These are phyloP conservation scores for Annulohypoxylon moriforme DNA, from an alignment of 495 filamentous ascomycete species.

Conservation along the genomic window DNA sequence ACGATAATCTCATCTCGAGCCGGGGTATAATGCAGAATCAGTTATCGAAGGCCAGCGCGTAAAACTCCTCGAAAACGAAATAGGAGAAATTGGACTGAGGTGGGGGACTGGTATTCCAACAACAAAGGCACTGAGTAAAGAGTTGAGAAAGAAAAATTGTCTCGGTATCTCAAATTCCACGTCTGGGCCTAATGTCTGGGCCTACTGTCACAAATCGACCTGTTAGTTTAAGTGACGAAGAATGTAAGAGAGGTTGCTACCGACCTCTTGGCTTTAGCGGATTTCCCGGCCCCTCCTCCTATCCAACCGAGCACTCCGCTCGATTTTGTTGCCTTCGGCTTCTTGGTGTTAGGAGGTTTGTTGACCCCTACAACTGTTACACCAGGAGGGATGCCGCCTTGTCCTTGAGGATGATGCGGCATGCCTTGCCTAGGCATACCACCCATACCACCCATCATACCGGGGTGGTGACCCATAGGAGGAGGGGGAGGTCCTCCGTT, in stretches of 20 bases:
- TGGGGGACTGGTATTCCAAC: slow-evolving; percentile 8
- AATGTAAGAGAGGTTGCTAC: slow-evolving; percentile 5
- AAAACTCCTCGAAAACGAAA: slow-evolving; percentile 40
- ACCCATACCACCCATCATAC: slow-evolving; percentile 17
- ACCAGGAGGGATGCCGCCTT: background rate
- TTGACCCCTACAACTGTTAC: slow-evolving; percentile 31
- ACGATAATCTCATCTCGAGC: slow-evolving; percentile 43
- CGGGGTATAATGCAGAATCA: slow-evolving; percentile 52
- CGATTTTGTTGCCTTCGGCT: slow-evolving; percentile 41
- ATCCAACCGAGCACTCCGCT: slow-evolving; percentile 54
- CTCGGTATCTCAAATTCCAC: background rate
- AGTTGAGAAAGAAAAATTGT: background rate
- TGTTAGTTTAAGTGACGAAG: slow-evolving; percentile 30
- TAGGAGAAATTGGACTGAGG: slow-evolving; percentile 30
- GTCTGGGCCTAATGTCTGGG: slow-evolving; percentile 15
- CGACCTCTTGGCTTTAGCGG: slow-evolving; percentile 48
- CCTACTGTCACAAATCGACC: slow-evolving; percentile 12
- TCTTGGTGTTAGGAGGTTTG: slow-evolving; percentile 41
- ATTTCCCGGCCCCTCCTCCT: slow-evolving; percentile 43
- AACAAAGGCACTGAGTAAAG: slow-evolving; percentile 6
- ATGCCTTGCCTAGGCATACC: background rate
- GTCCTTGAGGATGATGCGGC: background rate
- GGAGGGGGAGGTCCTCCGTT: slow-evolving; percentile 17
- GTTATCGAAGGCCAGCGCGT: slow-evolving; percentile 33
- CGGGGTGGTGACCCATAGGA: slow-evolving; percentile 11